Conservation (phyloP, 2,329 filamentous ascomycete genomes). For the Venturia nashicola region DNA sequence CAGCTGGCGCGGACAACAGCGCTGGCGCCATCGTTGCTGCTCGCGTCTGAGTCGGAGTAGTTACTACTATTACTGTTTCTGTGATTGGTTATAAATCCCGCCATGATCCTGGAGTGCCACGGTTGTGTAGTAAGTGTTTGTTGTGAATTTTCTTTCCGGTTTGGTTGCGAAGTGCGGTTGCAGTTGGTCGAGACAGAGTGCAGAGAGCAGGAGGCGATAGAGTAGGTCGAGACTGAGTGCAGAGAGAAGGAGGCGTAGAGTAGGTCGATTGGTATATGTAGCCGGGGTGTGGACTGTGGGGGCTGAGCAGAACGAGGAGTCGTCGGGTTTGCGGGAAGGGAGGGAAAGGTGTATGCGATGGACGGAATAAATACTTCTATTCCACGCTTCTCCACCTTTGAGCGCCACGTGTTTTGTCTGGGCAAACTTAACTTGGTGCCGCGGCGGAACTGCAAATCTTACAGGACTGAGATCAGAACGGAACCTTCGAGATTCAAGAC, state of each 20-base stretch:
- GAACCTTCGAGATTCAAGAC: background rate
- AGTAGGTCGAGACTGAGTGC: background rate
- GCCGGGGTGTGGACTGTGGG: background rate
- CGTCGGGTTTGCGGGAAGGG: background rate
- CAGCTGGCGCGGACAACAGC: slow-evolving; percentile 80
- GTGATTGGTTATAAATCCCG: slow-evolving; percentile 54
- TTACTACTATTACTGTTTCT: slow-evolving; percentile 61
- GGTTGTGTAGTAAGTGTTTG: slow-evolving; percentile 17
- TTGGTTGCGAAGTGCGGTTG: background rate
- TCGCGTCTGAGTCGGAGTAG: slow-evolving; percentile 21
- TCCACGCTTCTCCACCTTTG: background rate
- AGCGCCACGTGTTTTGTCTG: background rate
- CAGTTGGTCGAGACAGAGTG: background rate
- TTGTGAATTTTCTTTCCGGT: background rate
- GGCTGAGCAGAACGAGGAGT: background rate
- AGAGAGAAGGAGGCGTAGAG: background rate
- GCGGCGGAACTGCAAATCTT: background rate
- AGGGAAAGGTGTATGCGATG: background rate
- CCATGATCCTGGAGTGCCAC: slow-evolving; percentile 48
- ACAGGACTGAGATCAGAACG: background rate
- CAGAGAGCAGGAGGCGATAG: background rate
- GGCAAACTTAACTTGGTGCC: background rate
- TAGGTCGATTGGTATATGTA: background rate
- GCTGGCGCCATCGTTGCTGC: slow-evolving; percentile 47
- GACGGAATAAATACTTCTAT: background rate